Base-by-base conservation (phyloP, 257 asterid species). In the Nicotiana tomentosiformis region DNA sequence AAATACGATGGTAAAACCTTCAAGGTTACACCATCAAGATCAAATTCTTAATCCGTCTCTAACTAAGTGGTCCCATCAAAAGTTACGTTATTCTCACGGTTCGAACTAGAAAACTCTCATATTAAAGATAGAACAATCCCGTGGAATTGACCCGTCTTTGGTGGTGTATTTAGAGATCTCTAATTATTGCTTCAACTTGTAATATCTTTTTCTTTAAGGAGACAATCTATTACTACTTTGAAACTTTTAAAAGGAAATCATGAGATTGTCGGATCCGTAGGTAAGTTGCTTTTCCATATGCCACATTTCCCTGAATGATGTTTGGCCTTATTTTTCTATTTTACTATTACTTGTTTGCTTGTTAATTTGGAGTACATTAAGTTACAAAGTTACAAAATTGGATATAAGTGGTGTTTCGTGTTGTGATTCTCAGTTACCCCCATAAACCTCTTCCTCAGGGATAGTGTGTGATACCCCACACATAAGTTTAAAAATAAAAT, bases 141-240 rank as follows among this genome's bases (percentile, higher is more conserved):
- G 35, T 33, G 4, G 10, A 10, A 5, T 60, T 11, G 8, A 1
- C 65, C 29, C 3, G 5, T 62, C 33, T 43, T 67, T 4, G 16
- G 39, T 76, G 16, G 16, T 64, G 68, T 62, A 35, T 64, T 26
- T 64, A 26, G 18, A 16, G 16, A 81, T 37, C 83, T 81, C 80
- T 60, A 23, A 23, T 23, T 53, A 53, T 89, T 88, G 92, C 92
- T 90, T 89, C 90, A 91, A 88, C 86, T 90, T 90, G 90, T 89
- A 84, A 87, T 67, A 82, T 87, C 66, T 78, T 79, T 53, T 77
- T 70, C 3, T 51, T 39, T 83, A 70, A 82, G 56, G 68, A 77
- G 76, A 82, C 80, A 84, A 77, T 89, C 80, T 60, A 90, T 88
- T 89, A 85, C 88, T 81, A 77, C 84, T 89, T 90, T 90, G 90